Evolutionary conservation across 108 stramenopile genomes (phyloP), one percentile per base, ranked within the genome.

Genomic region (Nannochloropsis gaditana): DNA sequence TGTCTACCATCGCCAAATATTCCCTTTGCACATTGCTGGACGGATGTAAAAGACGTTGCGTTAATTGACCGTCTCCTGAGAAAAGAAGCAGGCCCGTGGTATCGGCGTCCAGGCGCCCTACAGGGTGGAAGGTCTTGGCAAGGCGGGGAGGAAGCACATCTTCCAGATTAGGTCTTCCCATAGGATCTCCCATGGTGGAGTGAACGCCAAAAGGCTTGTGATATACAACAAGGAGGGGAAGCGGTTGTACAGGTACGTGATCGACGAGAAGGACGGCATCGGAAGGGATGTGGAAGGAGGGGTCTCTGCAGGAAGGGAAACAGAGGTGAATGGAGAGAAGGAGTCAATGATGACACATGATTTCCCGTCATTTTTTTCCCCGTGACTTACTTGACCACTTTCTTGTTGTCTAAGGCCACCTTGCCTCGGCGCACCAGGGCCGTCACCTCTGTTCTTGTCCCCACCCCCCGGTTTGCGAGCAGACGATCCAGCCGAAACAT

Each of bases 31-130:
- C 88, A 43, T 81, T 44, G 42, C 21, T 85, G 81, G 73, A 83
- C 10, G 90, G 90, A 6, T 90, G 84, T 15, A 90, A 87, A 5
- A 90, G 86, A 42, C 44, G 43, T 42, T 90, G 88, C 41, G 90
- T 90, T 44, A 90, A 84, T 81, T 84, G 41, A 4, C 90, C 90
- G n/a, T 90, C 84, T 45, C 86, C 82, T 31, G 88, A 86, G 42
- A 90, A 87, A 43, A 90, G 80, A 42, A 90, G 45, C 80, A 90
- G 84, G 43, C 90, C 90, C 44, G 88, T 88, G 11, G 86, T 84
- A 85, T 90, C 90, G 11, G 85, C 89, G 43, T 90, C 90, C n/a
- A 90, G 84, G 31, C 90, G 89, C 5, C 90, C 90, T 10, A 90
- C 89, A 1, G 89, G 89, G 79, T 90, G 89, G 11, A 31, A 42